Percentiles rank a stretch among this genome's conserved stretches.
Conservation (phyloP, 106 monocot species). For the Acorus calamus region DNA sequence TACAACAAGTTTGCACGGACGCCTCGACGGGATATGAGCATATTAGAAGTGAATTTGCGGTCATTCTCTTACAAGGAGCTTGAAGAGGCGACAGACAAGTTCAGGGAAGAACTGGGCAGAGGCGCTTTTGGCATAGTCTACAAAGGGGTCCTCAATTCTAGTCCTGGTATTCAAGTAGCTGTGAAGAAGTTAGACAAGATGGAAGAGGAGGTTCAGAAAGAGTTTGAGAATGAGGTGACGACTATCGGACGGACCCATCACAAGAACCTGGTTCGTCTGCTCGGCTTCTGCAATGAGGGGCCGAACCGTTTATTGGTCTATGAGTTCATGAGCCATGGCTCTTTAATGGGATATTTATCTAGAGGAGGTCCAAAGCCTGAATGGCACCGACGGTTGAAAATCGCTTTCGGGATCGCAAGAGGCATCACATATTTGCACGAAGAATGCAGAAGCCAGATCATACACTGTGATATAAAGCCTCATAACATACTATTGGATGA, state of each 20-base stretch:
- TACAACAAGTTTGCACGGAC: not conserved
- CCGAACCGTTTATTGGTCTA: slow-evolving; percentile 20
- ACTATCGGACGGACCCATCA: slow-evolving; percentile 30
- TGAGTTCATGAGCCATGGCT: slow-evolving; percentile 31
- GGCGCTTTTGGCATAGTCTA: slow-evolving; percentile 15
- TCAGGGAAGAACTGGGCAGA: slow-evolving; percentile 16
- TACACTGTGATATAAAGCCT: slow-evolving; percentile 45
- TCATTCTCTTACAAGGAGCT: slow-evolving; percentile 6
- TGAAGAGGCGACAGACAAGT: slow-evolving; percentile 8
- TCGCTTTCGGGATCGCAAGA: slow-evolving; percentile 21
- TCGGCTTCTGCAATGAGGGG: slow-evolving; percentile 34
- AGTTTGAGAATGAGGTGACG: slow-evolving; percentile 24
- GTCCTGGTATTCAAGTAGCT: slow-evolving; percentile 9
- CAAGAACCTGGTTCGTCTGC: slow-evolving; percentile 27
- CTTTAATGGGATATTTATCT: slow-evolving; percentile 18
- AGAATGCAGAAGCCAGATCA: slow-evolving; percentile 18
- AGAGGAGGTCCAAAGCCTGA: not conserved
- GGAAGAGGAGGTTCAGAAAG: not conserved
- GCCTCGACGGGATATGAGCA: not conserved
- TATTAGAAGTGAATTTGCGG: not conserved
- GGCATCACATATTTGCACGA: slow-evolving; percentile 36
- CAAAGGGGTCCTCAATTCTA: slow-evolving; percentile 11
- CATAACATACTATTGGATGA: slow-evolving; percentile 34
- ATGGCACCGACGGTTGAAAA: slow-evolving; percentile 26
- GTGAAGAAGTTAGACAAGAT: slow-evolving; percentile 20